Evolutionary conservation across 2,329 filamentous ascomycete species (phyloP).

Genomic region (Byssothecium circinans): DNA sequence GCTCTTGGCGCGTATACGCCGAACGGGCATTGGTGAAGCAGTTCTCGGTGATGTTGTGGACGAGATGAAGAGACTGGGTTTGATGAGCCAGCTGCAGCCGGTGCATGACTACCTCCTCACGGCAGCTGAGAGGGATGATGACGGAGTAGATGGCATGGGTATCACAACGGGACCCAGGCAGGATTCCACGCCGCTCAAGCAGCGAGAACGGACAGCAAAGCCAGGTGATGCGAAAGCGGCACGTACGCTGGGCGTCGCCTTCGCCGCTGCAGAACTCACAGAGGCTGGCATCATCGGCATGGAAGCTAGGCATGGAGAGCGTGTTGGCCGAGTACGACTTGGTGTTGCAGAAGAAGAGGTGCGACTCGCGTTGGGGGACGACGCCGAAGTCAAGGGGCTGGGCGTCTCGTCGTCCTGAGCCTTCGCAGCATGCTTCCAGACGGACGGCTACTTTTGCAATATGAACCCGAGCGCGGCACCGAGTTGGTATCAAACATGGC

Average conservation of each 20-base stretch:
- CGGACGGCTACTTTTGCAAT: background rate
- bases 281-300: constrained; percentile 86
- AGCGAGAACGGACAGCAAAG: constrained; percentile 19
- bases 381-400: constrained; percentile 80
- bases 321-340: constrained; percentile 83
- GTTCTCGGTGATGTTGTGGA: constrained; percentile 87
- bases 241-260: constrained; percentile 60
- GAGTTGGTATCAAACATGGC: background rate
- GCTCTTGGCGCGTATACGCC: constrained; percentile 73
- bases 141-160: constrained; percentile 7
- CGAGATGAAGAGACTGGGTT: constrained; percentile 72
- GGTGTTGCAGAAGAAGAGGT: constrained; percentile 90
- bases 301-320: constrained; percentile 75
- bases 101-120: constrained; percentile 62
- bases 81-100: constrained; percentile 62
- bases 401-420: constrained; percentile 46
- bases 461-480: background rate
- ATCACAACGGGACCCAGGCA: constrained; percentile 12
- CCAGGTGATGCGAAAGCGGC: constrained; percentile 43
- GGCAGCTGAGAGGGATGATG: constrained; percentile 33
- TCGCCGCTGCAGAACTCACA: constrained; percentile 78
- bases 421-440: background rate
- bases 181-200: constrained; percentile 6
- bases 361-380: constrained; percentile 81
- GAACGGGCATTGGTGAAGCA: constrained; percentile 84